phyloP scores from a whole-genome alignment of 345 rosid species.

The Eucalyptus curtisii region DNA sequence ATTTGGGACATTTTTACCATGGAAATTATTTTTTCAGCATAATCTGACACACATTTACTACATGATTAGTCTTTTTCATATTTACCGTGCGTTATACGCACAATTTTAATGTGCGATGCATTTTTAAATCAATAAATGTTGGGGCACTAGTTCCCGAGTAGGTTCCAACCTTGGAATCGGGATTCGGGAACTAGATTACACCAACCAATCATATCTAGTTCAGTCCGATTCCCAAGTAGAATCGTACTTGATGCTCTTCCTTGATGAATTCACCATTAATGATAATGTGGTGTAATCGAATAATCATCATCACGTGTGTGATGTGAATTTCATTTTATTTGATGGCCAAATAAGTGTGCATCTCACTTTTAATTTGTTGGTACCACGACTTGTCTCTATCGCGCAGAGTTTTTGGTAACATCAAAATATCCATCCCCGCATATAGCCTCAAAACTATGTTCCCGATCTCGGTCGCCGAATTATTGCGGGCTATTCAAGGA shows the following conservation, averaged over 20 bases:
- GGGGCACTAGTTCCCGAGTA: fast-evolving
- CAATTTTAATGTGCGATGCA: background rate
- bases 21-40: background rate
- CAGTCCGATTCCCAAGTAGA: fast-evolving
- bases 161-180: fast-evolving
- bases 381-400: fast-evolving
- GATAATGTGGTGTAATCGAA: fast-evolving
- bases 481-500: background rate
- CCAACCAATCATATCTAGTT: fast-evolving
- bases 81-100: fast-evolving
- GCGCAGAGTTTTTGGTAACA: fast-evolving
- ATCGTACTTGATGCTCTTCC: background rate
- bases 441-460: background rate
- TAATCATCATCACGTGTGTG: too few relatives aligned
- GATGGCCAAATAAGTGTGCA: background rate
- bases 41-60: background rate
- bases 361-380: background rate
- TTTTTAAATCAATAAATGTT: background rate
- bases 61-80: background rate
- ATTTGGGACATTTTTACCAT: background rate
- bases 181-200: background rate
- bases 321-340: fast-evolving
- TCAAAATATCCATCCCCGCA: background rate
- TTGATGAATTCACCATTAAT: fast-evolving
- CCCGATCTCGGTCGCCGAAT: background rate